Evolutionary conservation across 768 basidiomycete genomes (phyloP).

Genomic region (Holtermannia corniformis): DNA sequence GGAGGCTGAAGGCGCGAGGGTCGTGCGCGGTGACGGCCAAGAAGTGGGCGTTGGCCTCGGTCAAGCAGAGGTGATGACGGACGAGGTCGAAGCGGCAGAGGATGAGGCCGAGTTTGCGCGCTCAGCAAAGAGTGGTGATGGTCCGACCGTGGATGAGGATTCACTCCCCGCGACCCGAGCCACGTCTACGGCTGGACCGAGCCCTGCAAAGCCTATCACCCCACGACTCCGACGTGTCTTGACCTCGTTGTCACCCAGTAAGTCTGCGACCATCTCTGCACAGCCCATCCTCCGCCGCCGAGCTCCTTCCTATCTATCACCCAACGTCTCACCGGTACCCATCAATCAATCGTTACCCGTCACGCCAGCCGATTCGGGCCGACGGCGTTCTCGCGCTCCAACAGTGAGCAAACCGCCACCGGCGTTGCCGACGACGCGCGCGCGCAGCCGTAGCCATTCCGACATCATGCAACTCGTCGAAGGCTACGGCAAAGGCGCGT

Average conservation of each 20-base stretch:
- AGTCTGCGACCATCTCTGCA: background rate
- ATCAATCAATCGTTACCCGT: conserved; percentile 5
- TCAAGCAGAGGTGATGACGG: background rate
- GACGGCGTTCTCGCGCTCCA: conserved; percentile 1
- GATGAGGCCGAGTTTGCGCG: background rate
- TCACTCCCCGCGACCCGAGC: conserved; percentile 6
- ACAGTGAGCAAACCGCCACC: background rate
- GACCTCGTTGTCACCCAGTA: background rate
- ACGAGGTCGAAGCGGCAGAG: conserved; percentile 1
- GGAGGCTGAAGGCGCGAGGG: conserved; percentile 1
- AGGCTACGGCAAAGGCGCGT: conserved; percentile 36
- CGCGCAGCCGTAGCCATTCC: conserved; percentile 28
- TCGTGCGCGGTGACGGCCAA: conserved; percentile 6
- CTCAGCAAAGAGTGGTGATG: background rate
- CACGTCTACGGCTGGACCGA: conserved; percentile 7
- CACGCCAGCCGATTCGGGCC: conserved; percentile 6
- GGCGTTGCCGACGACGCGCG: conserved; percentile 9
- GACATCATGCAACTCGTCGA: conserved; percentile 36
- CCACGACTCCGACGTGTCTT: background rate
- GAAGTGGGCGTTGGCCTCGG: background rate
- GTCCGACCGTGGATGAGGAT: conserved; percentile 9
- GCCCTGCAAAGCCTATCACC: conserved; percentile 2
- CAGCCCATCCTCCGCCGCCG: conserved; percentile 1
- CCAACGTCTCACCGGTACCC: conserved; percentile 11
- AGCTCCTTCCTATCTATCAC: conserved; percentile 1